These are phyloP conservation scores for Chaetomiaceae sp. DNA, from an alignment of 2,329 filamentous ascomycete genomes.

Conservation along the genomic window DNA sequence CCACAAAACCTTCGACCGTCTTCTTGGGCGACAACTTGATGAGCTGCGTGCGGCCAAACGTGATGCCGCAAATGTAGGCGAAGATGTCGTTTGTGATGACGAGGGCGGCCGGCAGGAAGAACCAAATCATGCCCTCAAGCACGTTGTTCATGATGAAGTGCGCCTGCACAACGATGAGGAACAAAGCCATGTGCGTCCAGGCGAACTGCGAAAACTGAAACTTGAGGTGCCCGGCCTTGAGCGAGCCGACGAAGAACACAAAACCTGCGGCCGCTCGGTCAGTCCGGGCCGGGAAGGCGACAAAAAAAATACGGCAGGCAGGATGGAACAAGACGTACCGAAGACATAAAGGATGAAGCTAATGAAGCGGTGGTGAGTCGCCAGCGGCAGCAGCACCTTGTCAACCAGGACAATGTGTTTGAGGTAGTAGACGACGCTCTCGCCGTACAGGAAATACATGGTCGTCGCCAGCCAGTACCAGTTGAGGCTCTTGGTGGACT, in stretches of 20 bases:
- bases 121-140: slow-evolving; percentile 99
- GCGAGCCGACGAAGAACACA: slow-evolving; percentile 92
- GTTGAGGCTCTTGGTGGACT: slow-evolving; percentile 92
- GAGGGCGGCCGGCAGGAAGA: slow-evolving; percentile 88
- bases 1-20: slow-evolving; percentile 95
- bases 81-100: slow-evolving; percentile 99
- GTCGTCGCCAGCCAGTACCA: slow-evolving; percentile 99
- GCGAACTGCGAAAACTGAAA: slow-evolving; percentile 99
- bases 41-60: slow-evolving; percentile 90
- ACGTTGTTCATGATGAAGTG: slow-evolving; percentile 99
- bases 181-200: slow-evolving; percentile 99
- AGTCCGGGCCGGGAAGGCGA: not conserved
- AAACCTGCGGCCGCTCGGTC: slow-evolving; percentile 60
- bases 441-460: slow-evolving; percentile 98
- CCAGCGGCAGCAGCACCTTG: slow-evolving; percentile 83
- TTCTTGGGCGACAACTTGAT: slow-evolving; percentile 99
- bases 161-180: slow-evolving; percentile 93
- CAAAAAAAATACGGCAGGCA: too few species aligned
- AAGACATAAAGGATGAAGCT: slow-evolving; percentile 98
- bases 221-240: slow-evolving; percentile 92
- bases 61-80: slow-evolving; percentile 95
- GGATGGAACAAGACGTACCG: slow-evolving; percentile 64
- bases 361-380: slow-evolving; percentile 96
- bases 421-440: slow-evolving; percentile 99
- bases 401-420: slow-evolving; percentile 97